Percentiles rank a stretch among this genome's conserved stretches.
Conservation (phyloP, 345 rosid species). For the Linum trigynum region DNA sequence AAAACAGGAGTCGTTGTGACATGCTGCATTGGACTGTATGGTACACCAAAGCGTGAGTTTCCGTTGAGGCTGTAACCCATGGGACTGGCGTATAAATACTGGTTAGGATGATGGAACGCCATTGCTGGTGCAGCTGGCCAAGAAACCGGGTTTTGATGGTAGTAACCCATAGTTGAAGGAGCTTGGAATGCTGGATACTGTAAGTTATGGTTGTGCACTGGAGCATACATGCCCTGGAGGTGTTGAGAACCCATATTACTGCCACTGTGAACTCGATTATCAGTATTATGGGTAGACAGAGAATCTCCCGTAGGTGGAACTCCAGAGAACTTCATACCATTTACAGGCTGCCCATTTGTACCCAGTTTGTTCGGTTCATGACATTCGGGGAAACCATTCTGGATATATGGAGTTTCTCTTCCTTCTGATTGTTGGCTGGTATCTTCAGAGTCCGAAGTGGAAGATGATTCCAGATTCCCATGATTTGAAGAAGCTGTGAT, state of each 20-base stretch:
- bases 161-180: constrained; percentile 68
- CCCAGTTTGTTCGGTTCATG: constrained; percentile 16
- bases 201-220: constrained; percentile 44
- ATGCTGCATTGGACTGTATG: constrained; percentile 49
- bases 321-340: constrained; percentile 22
- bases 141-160: constrained; percentile 70
- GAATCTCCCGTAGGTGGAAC: constrained; percentile 30
- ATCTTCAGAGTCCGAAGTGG: constrained; percentile 82
- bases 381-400: constrained; percentile 33
- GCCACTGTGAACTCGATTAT: constrained; percentile 26
- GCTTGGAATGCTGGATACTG: constrained; percentile 50
- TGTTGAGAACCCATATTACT: constrained; percentile 33
- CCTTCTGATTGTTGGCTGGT: constrained; percentile 56
- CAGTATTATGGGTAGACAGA: constrained; percentile 26
- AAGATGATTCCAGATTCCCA: constrained; percentile 60
- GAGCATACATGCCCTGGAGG: constrained; percentile 33
- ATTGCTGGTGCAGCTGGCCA: constrained; percentile 63
- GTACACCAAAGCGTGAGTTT: constrained; percentile 55
- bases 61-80: constrained; percentile 54
- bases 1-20: constrained; percentile 32
- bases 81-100: constrained; percentile 51
- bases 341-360: constrained; percentile 21
- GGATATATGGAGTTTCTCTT: constrained; percentile 35
- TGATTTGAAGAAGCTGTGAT: constrained; percentile 56
- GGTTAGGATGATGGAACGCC: constrained; percentile 49